Base-by-base conservation (phyloP, 2,329 filamentous ascomycete genomes). In the Aspergillus sp. region DNA sequence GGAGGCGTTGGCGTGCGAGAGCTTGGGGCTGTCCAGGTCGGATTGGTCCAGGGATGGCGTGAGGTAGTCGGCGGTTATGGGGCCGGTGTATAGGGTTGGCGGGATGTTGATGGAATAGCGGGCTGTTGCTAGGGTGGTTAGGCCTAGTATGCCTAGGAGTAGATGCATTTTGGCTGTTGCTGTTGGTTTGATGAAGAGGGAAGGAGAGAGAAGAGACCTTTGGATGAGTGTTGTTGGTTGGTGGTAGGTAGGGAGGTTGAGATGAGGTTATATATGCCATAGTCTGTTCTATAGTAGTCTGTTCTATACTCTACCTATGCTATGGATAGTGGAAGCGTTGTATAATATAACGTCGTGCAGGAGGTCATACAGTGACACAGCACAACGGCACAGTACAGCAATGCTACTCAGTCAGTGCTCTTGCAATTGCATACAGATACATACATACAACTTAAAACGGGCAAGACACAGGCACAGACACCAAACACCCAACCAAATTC, bases 21-120 rank as follows among this genome's bases (percentile, higher is more conserved):
- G 26, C 45, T 70, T 67, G 0, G 72, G 71, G 22, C 61, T 47
- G 48, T 71, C 68, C 5, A 72, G 59, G 9, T 51, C 60, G 6
- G 63, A 59, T 5, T 63, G 22, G 5, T 15, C 30, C 1, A 47
- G 24, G 1, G 39, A 34, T 3, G 55, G 36, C 5, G 48, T 49
- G 24, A 24, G 8, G 45, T 44, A 62, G 55, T 53, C 53, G 8
- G 55, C 55, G 9, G n/a, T 22, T 13, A 53, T 42, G 20, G 55
- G 18, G 30, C 34, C 20, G 7, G 34, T 8, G 30, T 17, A 13
- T 12, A 52, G 22, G 3, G 5, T 30, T 20, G 44, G n/a, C 13
- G 53, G 48, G 49, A 62, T 48, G 36, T 26, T 44, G n/a, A 42
- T 17, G 32, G 48, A 41, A 32, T 62, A 60, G 52, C 51, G 52